A percentile compares a stretch with the other conserved stretches of the same genome.
Evolutionary conservation across 495 filamentous ascomycete genomes (phyloP).

Genomic region (Penicillium cataractarum): DNA sequence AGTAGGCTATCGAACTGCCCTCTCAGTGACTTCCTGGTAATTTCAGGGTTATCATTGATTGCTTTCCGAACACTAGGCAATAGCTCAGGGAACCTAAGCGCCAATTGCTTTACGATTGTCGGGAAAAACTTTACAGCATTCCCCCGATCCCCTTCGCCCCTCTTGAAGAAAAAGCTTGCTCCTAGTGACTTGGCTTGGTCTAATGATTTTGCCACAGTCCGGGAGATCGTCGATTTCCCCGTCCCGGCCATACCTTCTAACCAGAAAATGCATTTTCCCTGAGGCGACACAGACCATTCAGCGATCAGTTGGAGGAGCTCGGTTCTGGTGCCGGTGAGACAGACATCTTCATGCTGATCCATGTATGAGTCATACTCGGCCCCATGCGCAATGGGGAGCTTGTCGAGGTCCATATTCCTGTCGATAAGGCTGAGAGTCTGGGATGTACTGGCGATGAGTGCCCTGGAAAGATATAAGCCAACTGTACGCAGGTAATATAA

Average conservation of each 20-base stretch:
- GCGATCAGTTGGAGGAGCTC: neutral
- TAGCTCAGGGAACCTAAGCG: conserved; percentile 29
- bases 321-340: conserved; percentile 7
- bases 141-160: conserved; percentile 45
- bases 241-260: too few species aligned
- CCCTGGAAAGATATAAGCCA: neutral
- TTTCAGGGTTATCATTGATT: conserved; percentile 35
- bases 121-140: conserved; percentile 45
- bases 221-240: conserved; percentile 43
- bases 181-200: conserved; percentile 17
- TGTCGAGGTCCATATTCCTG: neutral
- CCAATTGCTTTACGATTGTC: conserved; percentile 48
- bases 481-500: neutral
- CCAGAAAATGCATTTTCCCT: conserved; percentile 40
- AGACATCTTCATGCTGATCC: conserved; percentile 10
- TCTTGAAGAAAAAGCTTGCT: too few species aligned
- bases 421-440: neutral
- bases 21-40: conserved; percentile 38
- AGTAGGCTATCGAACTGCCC: conserved; percentile 56
- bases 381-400: neutral
- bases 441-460: neutral
- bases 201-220: conserved; percentile 26
- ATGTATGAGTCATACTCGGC: conserved; percentile 5
- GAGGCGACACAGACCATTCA: conserved; percentile 7
- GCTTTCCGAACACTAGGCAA: conserved; percentile 33